These are phyloP conservation scores for Neoarthrinium moseri DNA, from an alignment of 2,329 filamentous ascomycete species.

Conservation along the genomic window DNA sequence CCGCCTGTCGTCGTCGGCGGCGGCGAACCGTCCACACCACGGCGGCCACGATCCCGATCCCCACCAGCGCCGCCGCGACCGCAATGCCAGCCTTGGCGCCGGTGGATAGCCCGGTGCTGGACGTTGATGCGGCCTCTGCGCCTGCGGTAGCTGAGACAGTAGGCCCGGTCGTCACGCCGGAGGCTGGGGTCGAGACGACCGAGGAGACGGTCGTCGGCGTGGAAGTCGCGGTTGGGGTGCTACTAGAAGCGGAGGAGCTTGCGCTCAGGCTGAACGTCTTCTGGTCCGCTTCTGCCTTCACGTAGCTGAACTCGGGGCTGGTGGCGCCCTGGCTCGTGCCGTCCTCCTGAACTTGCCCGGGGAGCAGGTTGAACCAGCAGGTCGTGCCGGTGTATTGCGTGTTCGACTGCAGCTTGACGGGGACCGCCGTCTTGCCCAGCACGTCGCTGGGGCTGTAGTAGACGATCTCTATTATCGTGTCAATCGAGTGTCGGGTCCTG, in stretches of 20 bases:
- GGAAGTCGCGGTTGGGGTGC: neutral
- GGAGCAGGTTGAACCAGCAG: neutral
- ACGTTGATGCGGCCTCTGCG: no score
- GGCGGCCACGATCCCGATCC: no score
- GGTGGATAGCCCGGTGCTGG: no score
- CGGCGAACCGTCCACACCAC: no score
- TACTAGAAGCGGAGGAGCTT: no score
- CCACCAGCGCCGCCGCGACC: no score
- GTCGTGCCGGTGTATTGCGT: neutral
- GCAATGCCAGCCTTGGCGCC: no score
- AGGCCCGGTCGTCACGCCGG: neutral
- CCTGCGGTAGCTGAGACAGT: neutral
- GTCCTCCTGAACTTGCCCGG: no score
- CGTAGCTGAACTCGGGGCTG: neutral
- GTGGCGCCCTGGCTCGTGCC: neutral
- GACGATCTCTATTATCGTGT: neutral
- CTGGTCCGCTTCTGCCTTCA: neutral
- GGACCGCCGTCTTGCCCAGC: neutral
- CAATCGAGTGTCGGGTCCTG: no score
- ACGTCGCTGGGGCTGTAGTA: neutral
- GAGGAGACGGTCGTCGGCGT: neutral
- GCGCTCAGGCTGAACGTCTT: neutral
- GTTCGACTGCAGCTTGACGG: neutral
- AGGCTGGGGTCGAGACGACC: neutral
- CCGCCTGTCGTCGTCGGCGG: no score